A percentile compares a stretch with the other conserved stretches of the same genome.
phyloP scores from a whole-genome alignment of 2,329 filamentous ascomycete species.

The Fusarium sarcochroum region DNA sequence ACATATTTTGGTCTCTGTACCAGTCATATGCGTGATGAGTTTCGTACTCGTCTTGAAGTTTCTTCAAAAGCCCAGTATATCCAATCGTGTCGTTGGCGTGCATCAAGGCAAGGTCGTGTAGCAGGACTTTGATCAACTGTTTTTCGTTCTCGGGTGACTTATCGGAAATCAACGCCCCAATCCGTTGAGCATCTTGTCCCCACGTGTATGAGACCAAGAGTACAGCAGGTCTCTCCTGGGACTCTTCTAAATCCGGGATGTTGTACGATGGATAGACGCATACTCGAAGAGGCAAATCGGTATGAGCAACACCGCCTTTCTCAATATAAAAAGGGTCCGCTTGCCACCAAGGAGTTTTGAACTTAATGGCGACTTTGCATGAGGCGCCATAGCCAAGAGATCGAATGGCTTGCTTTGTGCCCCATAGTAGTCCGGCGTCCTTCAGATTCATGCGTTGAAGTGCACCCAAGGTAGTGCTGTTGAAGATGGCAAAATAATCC shows the following conservation, averaged over 20 bases:
- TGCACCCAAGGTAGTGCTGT: constrained; percentile 11
- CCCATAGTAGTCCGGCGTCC: constrained; percentile 45
- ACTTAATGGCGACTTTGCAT: constrained; percentile 22
- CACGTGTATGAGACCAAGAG: constrained; percentile 19
- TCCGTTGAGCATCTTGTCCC: constrained; percentile 13
- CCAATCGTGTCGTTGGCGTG: background rate
- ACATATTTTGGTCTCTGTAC: no score
- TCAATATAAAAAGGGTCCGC: constrained; percentile 1
- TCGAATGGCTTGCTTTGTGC: constrained; percentile 30
- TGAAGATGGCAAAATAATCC: constrained; percentile 18
- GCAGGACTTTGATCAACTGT: background rate
- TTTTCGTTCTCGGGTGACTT: background rate
- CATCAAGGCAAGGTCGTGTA: background rate
- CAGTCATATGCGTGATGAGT: no score
- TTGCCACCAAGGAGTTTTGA: constrained; percentile 14
- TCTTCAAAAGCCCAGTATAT: background rate
- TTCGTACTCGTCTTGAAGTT: background rate
- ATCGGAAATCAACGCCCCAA: constrained; percentile 3
- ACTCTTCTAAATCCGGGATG: background rate
- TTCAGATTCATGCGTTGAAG: constrained; percentile 31
- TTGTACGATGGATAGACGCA: constrained; percentile 27
- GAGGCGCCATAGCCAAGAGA: constrained; percentile 13
- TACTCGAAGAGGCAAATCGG: constrained; percentile 2
- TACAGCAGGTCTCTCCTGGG: constrained; percentile 10
- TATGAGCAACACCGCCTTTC: background rate